These are phyloP conservation scores for Pistacia vera DNA, from an alignment of 345 rosid species.

Conservation along the genomic window DNA sequence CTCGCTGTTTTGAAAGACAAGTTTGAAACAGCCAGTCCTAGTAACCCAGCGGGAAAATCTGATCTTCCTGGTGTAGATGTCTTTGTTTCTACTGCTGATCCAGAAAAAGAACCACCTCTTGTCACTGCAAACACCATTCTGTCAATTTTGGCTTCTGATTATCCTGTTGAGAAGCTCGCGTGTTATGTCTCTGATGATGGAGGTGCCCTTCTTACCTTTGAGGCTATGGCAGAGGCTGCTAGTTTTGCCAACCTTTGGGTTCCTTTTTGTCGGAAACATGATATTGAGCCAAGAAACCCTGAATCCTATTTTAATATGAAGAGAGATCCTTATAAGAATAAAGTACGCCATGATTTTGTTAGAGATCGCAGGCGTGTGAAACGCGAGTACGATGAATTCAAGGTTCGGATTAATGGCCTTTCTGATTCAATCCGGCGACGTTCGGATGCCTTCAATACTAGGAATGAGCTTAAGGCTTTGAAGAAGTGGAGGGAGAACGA, in stretches of 20 bases:
- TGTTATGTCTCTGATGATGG: slow-evolving; percentile 90
- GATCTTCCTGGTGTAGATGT: slow-evolving; percentile 83
- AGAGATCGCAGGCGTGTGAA: slow-evolving; percentile 70
- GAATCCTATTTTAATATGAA: slow-evolving; percentile 76
- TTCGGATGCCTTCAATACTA: slow-evolving; percentile 76
- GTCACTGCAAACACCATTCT: slow-evolving; percentile 86
- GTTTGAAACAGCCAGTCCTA: slow-evolving; percentile 57
- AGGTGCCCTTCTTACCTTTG: slow-evolving; percentile 79
- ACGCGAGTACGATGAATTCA: slow-evolving; percentile 80
- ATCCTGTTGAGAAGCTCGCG: slow-evolving; percentile 78
- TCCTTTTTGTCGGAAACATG: slow-evolving; percentile 85
- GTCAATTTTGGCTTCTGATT: slow-evolving; percentile 76
- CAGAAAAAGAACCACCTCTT: slow-evolving; percentile 83
- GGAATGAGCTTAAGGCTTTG: slow-evolving; percentile 70
- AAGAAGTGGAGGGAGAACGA: slow-evolving; percentile 54
- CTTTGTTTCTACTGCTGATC: slow-evolving; percentile 87
- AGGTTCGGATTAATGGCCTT: slow-evolving; percentile 72
- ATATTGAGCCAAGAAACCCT: slow-evolving; percentile 77
- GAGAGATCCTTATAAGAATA: slow-evolving; percentile 76
- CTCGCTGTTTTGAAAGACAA: slow-evolving; percentile 56
- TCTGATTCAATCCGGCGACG: slow-evolving; percentile 68
- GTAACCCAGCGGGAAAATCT: slow-evolving; percentile 61
- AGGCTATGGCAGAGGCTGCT: slow-evolving; percentile 94
- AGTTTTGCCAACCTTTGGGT: slow-evolving; percentile 85
- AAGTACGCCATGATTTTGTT: slow-evolving; percentile 72